Base-by-base conservation (phyloP, 2,329 filamentous ascomycete species). In the Fusarium praegraminearum region DNA sequence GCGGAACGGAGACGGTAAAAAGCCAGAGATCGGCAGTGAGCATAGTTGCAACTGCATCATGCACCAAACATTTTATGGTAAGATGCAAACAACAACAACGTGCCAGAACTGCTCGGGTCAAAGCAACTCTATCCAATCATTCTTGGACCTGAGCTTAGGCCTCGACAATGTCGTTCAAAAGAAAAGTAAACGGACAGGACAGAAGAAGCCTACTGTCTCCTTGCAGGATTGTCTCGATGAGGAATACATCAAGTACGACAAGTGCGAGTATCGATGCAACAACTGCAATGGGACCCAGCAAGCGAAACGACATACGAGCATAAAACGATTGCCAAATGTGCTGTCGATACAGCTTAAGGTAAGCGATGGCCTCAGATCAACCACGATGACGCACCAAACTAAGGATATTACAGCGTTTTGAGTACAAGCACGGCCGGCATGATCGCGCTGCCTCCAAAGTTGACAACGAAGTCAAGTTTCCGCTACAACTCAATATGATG, bases 281-380 rank as follows among this genome's bases (percentile, higher is more conserved):
- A 92, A 88, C 67, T 98, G 95, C 80, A 88, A 89, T 63, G 89
- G 87, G 40, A 90, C 87, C 30, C 91, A 94, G 76, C 91, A 93
- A 75, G 94, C 94, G 2, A 91, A 90, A 56, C 93, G 97, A 77
- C 91, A 96, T 74, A 87, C 97, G 56, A 92, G 89, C 70, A 92
- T 98, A 68, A 93, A 93, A 77, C 89, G 90, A 65, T 81, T 98
- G 35, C 95, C 95, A 0, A 95, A 96, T 40, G 94, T 97, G 9
- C 82, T 98, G 26, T 94, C 93, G 32, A 93, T 98, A 76, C 95
- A 98, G 76, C 86, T 98, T 40, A 98, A 98, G 87, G 93, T 94
- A 79, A 63, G 81, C 74, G 13, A 38, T 41, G 45, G 11, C 9
- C 28, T 13, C 22, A 3, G 7, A n/a, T 28, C 22, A 11, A 20